Conservation (phyloP, 139 green algal genomes). For the Gonium pectorale region DNA sequence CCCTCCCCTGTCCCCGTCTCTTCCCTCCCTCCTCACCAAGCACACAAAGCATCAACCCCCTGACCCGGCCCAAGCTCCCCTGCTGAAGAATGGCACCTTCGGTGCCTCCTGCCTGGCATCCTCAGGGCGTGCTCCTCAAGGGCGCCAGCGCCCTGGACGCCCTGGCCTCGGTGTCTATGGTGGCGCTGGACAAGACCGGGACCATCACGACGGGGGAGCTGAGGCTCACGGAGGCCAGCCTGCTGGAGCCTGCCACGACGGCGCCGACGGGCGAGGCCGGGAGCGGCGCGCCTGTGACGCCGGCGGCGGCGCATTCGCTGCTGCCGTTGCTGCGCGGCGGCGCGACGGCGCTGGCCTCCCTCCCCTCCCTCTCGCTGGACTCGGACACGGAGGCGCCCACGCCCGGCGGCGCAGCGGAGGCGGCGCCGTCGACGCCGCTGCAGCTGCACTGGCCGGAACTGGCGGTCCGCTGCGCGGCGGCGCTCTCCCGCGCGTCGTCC, state of each 20-base stretch:
- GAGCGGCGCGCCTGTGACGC: no score
- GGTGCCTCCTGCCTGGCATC: background rate
- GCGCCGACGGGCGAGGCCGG: no score
- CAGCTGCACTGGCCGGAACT: slow-evolving; percentile 21
- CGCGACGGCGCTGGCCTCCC: slow-evolving; percentile 34
- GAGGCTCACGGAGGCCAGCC: slow-evolving; percentile 52
- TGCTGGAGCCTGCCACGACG: slow-evolving; percentile 41
- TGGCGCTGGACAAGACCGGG: slow-evolving; percentile 92
- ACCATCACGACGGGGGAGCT: slow-evolving; percentile 88
- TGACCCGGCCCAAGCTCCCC: no score
- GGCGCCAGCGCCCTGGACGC: slow-evolving; percentile 82
- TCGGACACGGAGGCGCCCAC: no score
- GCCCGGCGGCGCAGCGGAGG: no score
- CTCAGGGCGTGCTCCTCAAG: slow-evolving; percentile 78
- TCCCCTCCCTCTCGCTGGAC: no score
- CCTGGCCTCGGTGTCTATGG: slow-evolving; percentile 61
- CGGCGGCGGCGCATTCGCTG: background rate
- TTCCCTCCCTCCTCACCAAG: no score
- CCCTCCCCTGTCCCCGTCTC: no score
- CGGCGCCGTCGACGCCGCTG: no score
- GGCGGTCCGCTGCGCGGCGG: slow-evolving; percentile 59
- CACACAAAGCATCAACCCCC: no score
- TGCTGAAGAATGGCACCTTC: no score
- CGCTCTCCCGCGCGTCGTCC: slow-evolving; percentile 58
- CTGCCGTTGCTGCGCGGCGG: background rate